Percentiles rank a stretch among this genome's conserved stretches.
phyloP scores from a whole-genome alignment of 2,329 filamentous ascomycete species.

The Aspergillus tubingensis region DNA sequence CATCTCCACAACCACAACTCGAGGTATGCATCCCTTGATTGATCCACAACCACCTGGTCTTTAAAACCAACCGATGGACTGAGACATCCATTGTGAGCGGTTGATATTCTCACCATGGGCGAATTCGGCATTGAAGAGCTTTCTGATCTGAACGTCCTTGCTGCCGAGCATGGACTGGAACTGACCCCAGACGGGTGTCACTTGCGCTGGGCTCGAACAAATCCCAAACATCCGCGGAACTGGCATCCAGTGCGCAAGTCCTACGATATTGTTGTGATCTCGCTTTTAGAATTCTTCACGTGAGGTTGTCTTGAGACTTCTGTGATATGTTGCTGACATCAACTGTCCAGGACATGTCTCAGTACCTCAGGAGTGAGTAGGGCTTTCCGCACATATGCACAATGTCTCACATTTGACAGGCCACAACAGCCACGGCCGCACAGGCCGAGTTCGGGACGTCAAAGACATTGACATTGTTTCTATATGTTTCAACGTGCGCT shows the following conservation, averaged over 20 bases:
- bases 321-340: not conserved
- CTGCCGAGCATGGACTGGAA: constrained; percentile 1
- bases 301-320: not conserved
- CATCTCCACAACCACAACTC: not conserved
- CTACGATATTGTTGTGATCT: constrained; percentile 3
- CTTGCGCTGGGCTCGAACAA: constrained; percentile 3
- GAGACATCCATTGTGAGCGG: not conserved
- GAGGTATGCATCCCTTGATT: constrained; percentile 5
- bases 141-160: not conserved
- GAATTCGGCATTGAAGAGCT: not conserved
- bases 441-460: not conserved
- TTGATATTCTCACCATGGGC: not conserved
- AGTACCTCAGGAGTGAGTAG: constrained; percentile 3
- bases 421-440: not conserved
- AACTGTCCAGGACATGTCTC: not conserved
- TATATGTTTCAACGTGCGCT: not conserved
- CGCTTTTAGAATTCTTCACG: constrained; percentile 5
- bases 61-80: constrained; percentile 1
- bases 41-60: not conserved
- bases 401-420: not conserved
- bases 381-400: not conserved
- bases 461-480: not conserved
- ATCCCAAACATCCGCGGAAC: constrained; percentile 3
- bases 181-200: constrained; percentile 5
- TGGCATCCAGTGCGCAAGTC: not conserved